Conservation (phyloP, 148 eudicot genomes). For the Salicornia ramosissima region DNA sequence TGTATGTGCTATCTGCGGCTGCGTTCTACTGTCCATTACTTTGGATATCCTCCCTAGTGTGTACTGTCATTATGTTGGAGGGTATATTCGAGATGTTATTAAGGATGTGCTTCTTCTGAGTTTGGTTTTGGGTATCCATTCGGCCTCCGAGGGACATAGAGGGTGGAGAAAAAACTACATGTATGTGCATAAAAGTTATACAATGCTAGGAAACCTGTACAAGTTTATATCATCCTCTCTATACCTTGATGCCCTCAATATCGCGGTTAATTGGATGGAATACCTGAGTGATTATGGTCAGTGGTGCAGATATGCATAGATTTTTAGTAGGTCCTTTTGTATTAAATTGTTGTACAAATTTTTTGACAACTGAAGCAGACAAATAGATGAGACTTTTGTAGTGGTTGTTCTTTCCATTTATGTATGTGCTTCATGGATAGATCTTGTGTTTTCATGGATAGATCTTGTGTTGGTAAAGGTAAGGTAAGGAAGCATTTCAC, state of each 20-base stretch:
- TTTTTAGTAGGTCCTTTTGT: conserved; percentile 3
- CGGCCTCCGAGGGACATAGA: background rate
- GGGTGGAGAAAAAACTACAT: conserved; percentile 6
- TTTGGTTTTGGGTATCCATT: background rate
- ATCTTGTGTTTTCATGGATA: background rate
- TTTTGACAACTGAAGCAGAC: conserved; percentile 9
- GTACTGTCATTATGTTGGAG: conserved; percentile 3
- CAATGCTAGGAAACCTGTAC: conserved; percentile 12
- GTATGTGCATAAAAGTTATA: conserved; percentile 28
- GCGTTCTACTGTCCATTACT: conserved; percentile 1
- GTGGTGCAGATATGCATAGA: conserved; percentile 14
- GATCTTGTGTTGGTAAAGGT: background rate
- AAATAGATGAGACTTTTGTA: conserved; percentile 6
- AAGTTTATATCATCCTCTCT: background rate
- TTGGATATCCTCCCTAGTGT: conserved; percentile 12
- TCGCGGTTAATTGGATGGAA: conserved; percentile 1
- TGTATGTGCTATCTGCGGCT: background rate
- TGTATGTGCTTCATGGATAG: background rate
- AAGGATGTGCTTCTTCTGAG: conserved; percentile 14
- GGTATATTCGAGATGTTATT: conserved; percentile 6
- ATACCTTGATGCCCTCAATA: background rate
- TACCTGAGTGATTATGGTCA: conserved; percentile 6
- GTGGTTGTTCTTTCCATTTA: background rate
- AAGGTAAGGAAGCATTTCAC: too few relatives aligned
- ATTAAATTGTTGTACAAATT: conserved; percentile 21